phyloP scores from a whole-genome alignment of 257 asterid species.

The Paraleonurus japonicus region DNA sequence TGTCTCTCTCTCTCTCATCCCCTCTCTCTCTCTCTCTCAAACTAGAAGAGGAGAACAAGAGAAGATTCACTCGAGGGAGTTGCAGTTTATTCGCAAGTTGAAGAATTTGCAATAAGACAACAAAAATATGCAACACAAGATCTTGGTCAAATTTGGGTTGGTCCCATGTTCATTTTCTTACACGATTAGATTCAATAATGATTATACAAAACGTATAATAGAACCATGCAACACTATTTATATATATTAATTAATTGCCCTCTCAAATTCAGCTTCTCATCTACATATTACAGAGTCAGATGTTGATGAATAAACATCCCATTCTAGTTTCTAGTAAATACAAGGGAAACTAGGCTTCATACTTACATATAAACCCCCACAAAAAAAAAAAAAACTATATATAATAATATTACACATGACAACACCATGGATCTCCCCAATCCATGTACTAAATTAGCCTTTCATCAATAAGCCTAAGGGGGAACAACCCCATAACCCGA shows the following conservation, averaged over 20 bases:
- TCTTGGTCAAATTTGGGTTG: slow-evolving; percentile 6
- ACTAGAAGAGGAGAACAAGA: no score
- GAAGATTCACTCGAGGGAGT: background rate
- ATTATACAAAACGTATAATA: background rate
- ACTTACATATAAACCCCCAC: slow-evolving; percentile 14
- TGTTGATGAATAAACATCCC: background rate
- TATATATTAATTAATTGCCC: background rate
- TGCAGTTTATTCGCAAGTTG: background rate
- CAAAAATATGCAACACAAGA: slow-evolving; percentile 9
- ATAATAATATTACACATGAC: slow-evolving; percentile 35
- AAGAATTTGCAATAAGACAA: slow-evolving; percentile 22
- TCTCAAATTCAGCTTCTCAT: background rate
- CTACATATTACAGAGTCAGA: slow-evolving; percentile 13
- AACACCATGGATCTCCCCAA: slow-evolving; percentile 40
- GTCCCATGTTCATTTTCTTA: slow-evolving; percentile 19
- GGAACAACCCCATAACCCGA: background rate
- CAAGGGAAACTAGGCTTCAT: slow-evolving; percentile 6
- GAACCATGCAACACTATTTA: background rate
- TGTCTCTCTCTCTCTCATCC: no score
- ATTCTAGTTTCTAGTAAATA: background rate
- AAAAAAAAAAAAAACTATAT: slow-evolving; percentile 3
- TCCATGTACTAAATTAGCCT: slow-evolving; percentile 44
- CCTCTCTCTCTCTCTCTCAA: no score
- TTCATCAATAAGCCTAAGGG: slow-evolving; percentile 9
- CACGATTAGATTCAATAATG: background rate